phyloP scores from a whole-genome alignment of 2,329 filamentous ascomycete species.

The Hymenoscyphus occultus region DNA sequence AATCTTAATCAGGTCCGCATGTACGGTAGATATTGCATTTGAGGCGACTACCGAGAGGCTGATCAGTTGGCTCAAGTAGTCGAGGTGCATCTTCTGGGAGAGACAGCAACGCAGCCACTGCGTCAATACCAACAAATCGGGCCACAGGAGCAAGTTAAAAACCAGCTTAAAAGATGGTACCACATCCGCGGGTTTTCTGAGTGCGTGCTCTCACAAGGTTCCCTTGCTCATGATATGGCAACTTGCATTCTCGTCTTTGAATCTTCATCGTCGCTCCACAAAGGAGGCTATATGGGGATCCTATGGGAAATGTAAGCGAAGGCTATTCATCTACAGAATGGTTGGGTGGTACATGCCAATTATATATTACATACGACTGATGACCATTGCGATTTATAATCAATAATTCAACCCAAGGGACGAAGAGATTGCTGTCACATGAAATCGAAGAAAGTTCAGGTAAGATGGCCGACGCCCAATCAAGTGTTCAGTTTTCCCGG shows the following conservation, averaged over 20 bases:
- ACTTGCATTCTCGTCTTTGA: background rate
- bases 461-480: background rate
- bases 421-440: background rate
- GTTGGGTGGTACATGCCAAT: background rate
- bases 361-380: background rate
- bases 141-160: background rate
- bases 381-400: background rate
- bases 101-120: background rate
- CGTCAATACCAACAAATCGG: background rate
- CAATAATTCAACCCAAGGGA: background rate
- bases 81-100: constrained; percentile 2
- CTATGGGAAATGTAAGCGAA: background rate
- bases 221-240: constrained; percentile 1
- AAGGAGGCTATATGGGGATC: background rate
- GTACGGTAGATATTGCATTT: background rate
- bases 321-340: background rate
- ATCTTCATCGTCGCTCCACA: background rate
- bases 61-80: constrained; percentile 1
- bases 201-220: background rate
- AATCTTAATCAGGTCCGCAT: background rate
- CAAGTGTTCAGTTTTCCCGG: background rate
- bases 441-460: background rate
- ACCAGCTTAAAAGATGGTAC: background rate
- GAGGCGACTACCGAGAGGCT: background rate
- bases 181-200: constrained; percentile 1